Evolutionary conservation across 208 protist genomes (phyloP).

Genomic region (Leishmania lainsoni): DNA sequence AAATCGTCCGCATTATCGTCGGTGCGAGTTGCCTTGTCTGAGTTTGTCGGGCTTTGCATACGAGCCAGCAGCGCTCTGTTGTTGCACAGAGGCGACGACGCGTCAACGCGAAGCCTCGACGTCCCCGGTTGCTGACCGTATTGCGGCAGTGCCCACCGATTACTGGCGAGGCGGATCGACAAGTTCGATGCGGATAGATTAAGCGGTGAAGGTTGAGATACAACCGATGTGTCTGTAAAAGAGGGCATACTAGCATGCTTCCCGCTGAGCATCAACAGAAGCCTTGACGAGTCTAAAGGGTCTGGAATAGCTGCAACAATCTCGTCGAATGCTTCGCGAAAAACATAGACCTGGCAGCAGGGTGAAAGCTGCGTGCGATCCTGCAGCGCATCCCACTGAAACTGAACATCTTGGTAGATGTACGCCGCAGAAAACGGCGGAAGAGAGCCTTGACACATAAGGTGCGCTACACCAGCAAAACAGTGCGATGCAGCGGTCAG

Average conservation of each 20-base stretch:
- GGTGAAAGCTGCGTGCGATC: conserved; percentile 45
- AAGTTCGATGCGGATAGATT: background rate
- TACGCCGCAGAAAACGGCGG: conserved; percentile 38
- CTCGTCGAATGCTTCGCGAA: conserved; percentile 37
- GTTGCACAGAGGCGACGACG: background rate
- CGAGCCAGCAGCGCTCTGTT: no score
- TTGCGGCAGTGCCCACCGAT: background rate
- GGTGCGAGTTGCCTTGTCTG: background rate
- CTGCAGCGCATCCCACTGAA: conserved; percentile 64
- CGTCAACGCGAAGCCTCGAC: background rate
- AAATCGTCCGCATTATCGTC: background rate
- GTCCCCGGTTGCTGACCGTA: background rate
- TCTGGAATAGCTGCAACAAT: background rate
- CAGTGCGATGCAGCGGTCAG: conserved; percentile 27
- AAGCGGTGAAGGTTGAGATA: background rate
- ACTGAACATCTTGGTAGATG: conserved; percentile 51
- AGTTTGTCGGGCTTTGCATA: background rate
- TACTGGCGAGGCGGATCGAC: background rate
- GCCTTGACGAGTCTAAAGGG: background rate
- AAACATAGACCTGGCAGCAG: conserved; percentile 76
- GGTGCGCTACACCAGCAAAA: conserved; percentile 37
- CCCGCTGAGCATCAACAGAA: background rate
- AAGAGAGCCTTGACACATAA: background rate
- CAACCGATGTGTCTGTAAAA: background rate
- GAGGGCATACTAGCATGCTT: background rate